Conservation (phyloP, 2,329 filamentous ascomycete genomes). For the Botryotinia narcissicola region DNA sequence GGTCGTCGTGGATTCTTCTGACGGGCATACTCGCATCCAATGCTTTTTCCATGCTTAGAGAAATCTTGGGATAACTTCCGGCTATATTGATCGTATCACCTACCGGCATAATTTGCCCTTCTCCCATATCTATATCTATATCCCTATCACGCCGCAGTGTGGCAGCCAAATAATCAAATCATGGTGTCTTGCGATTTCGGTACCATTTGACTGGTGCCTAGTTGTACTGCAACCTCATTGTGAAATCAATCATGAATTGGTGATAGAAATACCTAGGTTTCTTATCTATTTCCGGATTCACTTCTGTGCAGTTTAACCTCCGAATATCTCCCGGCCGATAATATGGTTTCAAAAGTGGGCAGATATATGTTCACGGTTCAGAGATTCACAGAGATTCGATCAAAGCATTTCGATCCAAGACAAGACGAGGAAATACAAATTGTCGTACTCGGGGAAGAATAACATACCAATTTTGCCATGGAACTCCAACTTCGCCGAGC, state of each 20-base stretch:
- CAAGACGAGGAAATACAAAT: neutral
- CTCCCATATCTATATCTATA: neutral
- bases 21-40: neutral
- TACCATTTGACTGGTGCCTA: conserved; percentile 8
- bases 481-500: conserved; percentile 23
- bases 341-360: conserved; percentile 1
- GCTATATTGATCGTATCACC: neutral
- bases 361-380: neutral
- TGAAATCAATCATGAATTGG: neutral
- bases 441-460: neutral
- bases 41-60: neutral
- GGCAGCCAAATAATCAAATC: neutral
- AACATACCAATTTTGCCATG: conserved; percentile 4
- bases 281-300: neutral
- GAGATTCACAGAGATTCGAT: neutral
- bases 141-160: neutral
- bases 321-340: conserved; percentile 6
- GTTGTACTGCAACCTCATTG: neutral
- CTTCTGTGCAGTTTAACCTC: neutral
- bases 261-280: neutral
- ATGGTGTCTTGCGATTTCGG: neutral
- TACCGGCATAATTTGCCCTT: neutral
- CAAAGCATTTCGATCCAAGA: neutral
- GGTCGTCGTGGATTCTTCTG: neutral
- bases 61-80: neutral